A percentile compares a stretch with the other conserved stretches of the same genome.
Conservation (phyloP, 139 green algal species). For the Desmodesmus armatus region DNA sequence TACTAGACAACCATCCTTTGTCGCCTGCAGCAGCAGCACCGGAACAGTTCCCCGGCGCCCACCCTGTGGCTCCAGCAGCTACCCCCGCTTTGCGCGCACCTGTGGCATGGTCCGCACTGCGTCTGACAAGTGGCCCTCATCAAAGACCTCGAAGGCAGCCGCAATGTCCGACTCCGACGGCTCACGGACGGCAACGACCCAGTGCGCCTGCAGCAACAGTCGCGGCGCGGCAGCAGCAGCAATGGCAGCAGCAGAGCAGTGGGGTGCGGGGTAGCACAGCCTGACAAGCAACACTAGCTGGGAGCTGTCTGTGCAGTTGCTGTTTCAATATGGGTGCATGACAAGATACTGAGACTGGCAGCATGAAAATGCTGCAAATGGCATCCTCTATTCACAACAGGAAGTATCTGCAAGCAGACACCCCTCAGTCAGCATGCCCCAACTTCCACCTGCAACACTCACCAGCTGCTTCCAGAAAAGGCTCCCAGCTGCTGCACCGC, state of each 20-base stretch:
- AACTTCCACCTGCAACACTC: not conserved
- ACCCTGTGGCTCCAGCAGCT: not conserved
- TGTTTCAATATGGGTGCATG: not conserved
- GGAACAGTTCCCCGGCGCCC: not conserved
- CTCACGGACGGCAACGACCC: slow-evolving; percentile 11
- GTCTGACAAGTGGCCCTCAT: not conserved
- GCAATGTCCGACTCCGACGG: slow-evolving; percentile 23
- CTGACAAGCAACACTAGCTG: not conserved
- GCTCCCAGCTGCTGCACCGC: not conserved
- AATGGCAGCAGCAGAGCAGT: not conserved
- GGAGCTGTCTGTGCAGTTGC: not conserved
- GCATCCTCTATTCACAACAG: too few relatives aligned
- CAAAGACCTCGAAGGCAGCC: slow-evolving; percentile 36
- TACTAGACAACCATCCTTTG: too few relatives aligned
- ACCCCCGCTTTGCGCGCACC: not conserved
- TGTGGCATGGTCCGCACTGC: slow-evolving; percentile 23
- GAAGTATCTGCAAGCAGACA: too few relatives aligned
- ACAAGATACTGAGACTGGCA: not conserved
- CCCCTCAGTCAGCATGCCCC: not conserved
- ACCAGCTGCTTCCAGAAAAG: slow-evolving; percentile 45
- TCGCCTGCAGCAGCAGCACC: too few relatives aligned
- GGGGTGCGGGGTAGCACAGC: not conserved
- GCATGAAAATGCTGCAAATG: too few relatives aligned
- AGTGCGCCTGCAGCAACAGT: slow-evolving; percentile 6
- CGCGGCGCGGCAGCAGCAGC: not conserved